phyloP scores from a whole-genome alignment of 2,329 filamentous ascomycete species.

The Microcyclospora pomicola region DNA sequence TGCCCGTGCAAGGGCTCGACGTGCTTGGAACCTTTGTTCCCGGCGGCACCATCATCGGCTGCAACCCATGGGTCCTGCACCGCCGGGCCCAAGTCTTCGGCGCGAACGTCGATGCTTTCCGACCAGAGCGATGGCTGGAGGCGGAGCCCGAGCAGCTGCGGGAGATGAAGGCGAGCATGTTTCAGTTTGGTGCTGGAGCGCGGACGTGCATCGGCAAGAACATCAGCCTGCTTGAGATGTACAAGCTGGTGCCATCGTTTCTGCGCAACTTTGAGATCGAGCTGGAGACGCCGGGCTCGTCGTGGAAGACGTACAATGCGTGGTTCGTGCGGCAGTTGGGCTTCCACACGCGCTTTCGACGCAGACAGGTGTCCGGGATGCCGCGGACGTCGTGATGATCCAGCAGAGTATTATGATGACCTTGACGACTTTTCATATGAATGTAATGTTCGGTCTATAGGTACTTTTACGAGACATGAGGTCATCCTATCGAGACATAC shows the following conservation, averaged over 20 bases:
- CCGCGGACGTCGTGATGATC: no score
- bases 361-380: not conserved
- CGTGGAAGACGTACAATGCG: conserved; percentile 38
- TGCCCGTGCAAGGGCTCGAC: conserved; percentile 49
- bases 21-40: conserved; percentile 50
- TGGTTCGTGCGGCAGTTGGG: conserved; percentile 39
- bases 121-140: conserved; percentile 54
- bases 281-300: conserved; percentile 25
- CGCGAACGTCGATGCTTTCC: conserved; percentile 48
- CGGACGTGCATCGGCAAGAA: conserved; percentile 53
- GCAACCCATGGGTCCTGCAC: conserved; percentile 63
- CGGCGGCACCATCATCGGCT: conserved; percentile 61
- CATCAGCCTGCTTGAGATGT: conserved; percentile 34
- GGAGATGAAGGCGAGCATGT: conserved; percentile 56
- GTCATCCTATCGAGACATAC: no score
- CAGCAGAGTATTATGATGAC: no score
- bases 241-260: conserved; percentile 41
- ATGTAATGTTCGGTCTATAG: no score
- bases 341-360: conserved; percentile 29
- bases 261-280: conserved; percentile 49
- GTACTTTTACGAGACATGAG: no score
- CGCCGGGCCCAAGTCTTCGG: conserved; percentile 55
- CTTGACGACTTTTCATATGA: no score
- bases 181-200: conserved; percentile 59
- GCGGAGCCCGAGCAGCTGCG: conserved; percentile 42